Evolutionary conservation across 306 rosid species (phyloP).

Genomic region (Rosa persica): DNA sequence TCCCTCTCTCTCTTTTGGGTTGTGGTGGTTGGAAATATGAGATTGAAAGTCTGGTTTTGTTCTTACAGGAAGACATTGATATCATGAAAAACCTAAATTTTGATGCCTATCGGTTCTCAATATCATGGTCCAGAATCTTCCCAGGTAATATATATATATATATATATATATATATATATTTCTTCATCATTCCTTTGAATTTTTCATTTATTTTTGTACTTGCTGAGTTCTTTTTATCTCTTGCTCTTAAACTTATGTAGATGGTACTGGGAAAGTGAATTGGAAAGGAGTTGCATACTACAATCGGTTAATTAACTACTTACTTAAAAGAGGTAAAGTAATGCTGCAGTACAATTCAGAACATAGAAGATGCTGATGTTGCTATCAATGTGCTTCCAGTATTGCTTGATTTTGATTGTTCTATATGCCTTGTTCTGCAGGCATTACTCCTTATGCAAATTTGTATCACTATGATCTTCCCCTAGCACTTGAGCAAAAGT

Average conservation of each 20-base stretch:
- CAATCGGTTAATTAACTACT: slow-evolving; percentile 74
- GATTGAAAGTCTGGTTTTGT: background rate
- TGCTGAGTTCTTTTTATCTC: background rate
- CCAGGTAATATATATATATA: slow-evolving; percentile 78
- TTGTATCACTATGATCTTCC: slow-evolving; percentile 95
- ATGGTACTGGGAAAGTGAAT: slow-evolving; percentile 79
- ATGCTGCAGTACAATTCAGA: background rate
- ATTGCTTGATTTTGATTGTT: background rate
- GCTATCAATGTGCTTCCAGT: background rate
- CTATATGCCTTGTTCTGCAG: slow-evolving; percentile 26
- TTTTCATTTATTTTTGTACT: background rate
- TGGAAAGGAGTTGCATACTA: slow-evolving; percentile 90
- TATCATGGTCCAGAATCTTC: slow-evolving; percentile 95
- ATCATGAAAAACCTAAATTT: slow-evolving; percentile 67
- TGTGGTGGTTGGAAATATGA: background rate
- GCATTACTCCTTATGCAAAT: slow-evolving; percentile 89
- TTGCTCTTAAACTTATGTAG: slow-evolving; percentile 33
- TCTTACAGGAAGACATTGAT: slow-evolving; percentile 74
- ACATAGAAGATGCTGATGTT: background rate
- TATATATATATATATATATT: no score
- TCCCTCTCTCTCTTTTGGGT: background rate
- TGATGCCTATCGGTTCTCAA: slow-evolving; percentile 93
- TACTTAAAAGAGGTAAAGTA: slow-evolving; percentile 61
- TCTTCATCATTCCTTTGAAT: background rate
- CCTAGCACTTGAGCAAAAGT: slow-evolving; percentile 69